These are phyloP conservation scores for Cerrena zonata DNA, from an alignment of 1,284 basidiomycete genomes.

Conservation along the genomic window DNA sequence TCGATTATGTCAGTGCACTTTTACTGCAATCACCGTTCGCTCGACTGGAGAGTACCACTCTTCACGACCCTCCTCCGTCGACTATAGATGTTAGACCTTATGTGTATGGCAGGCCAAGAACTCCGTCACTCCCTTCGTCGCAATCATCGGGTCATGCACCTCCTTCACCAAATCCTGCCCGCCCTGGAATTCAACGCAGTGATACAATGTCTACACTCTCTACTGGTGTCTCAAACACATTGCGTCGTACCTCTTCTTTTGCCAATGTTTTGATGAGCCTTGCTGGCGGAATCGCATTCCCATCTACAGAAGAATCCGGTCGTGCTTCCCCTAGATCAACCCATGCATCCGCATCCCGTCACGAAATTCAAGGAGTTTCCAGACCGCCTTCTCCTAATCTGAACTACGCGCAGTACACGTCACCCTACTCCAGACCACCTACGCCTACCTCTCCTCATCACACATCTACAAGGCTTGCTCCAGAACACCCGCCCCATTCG, in stretches of 20 bases:
- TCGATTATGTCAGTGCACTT: conserved; percentile 88
- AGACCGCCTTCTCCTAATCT: conserved; percentile 72
- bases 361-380: conserved; percentile 43
- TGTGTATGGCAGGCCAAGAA: conserved; percentile 38
- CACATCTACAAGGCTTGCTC: conserved; percentile 10
- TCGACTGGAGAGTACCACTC: conserved; percentile 59
- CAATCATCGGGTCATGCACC: conserved; percentile 33
- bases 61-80: conserved; percentile 45
- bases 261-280: conserved; percentile 77
- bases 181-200: conserved; percentile 47
- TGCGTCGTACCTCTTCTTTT: conserved; percentile 79
- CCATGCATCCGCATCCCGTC: conserved; percentile 7
- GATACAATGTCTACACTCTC: conserved; percentile 62
- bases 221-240: conserved; percentile 54
- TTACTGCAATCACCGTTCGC: conserved; percentile 85
- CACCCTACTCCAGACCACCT: conserved; percentile 59
- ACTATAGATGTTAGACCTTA: conserved; percentile 14
- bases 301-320: conserved; percentile 47
- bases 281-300: conserved; percentile 67
- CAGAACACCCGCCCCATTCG: conserved; percentile 22
- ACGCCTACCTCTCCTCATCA: conserved; percentile 38
- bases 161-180: conserved; percentile 31
- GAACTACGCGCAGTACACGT: conserved; percentile 67
- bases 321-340: conserved; percentile 40
- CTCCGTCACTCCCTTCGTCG: conserved; percentile 46